Evolutionary conservation across 83 land plant species (phyloP).

Genomic region (Larix sibirica): DNA sequence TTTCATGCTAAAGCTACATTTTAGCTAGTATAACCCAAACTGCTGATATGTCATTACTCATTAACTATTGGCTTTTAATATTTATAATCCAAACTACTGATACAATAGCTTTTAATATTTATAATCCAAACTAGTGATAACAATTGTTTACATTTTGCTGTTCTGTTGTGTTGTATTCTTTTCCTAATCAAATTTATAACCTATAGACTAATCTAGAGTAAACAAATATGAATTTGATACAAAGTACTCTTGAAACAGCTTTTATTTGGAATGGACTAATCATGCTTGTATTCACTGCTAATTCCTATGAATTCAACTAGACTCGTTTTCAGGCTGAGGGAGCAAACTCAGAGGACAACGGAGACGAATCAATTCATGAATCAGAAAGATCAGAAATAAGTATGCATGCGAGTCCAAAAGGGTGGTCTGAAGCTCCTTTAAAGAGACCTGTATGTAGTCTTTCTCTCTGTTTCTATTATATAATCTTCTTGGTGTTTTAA

Average conservation of each 20-base stretch:
- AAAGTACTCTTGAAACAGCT: background rate
- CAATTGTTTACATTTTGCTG: background rate
- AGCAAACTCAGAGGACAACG: slow-evolving; percentile 31
- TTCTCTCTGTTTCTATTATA: slow-evolving; percentile 6
- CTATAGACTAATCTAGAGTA: background rate
- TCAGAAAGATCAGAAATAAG: slow-evolving; percentile 32
- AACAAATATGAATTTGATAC: background rate
- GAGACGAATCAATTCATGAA: slow-evolving; percentile 22
- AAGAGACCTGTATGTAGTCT: slow-evolving; percentile 24
- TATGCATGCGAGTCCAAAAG: slow-evolving; percentile 27
- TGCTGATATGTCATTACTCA: no score
- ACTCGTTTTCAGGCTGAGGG: slow-evolving; percentile 49
- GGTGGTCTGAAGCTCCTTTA: slow-evolving; percentile 45
- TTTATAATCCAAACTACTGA: background rate
- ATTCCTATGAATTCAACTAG: slow-evolving; percentile 15
- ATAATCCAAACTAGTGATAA: no score
- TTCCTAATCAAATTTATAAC: no score
- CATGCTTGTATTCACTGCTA: background rate
- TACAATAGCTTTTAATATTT: background rate
- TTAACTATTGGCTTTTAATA: no score
- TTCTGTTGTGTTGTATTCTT: background rate
- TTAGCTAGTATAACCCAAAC: no score
- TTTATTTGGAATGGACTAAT: background rate
- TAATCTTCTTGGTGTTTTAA: background rate
- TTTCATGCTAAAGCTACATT: background rate